These are phyloP conservation scores for Seminavis robusta DNA, from an alignment of 108 stramenopile genomes.

Conservation along the genomic window DNA sequence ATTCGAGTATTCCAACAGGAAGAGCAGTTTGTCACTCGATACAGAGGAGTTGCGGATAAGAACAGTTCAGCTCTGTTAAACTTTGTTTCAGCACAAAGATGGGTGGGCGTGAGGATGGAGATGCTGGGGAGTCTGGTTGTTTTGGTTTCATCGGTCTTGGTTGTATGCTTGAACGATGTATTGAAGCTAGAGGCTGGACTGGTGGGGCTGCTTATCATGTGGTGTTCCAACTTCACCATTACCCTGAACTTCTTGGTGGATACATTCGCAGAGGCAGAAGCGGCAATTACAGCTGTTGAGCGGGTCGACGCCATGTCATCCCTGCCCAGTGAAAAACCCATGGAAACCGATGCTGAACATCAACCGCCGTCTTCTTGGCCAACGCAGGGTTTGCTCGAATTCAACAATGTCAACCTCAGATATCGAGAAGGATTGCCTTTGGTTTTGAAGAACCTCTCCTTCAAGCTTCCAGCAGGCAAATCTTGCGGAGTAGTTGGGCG, in stretches of 20 bases:
- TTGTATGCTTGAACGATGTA: constrained; percentile 48
- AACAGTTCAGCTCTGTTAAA: constrained; percentile 66
- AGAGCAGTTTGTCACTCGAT: constrained; percentile 41
- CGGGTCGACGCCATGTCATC: constrained; percentile 61
- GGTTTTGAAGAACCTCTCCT: constrained; percentile 66
- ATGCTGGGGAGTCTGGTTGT: constrained; percentile 65
- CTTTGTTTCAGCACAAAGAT: constrained; percentile 70
- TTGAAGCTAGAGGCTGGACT: constrained; percentile 50
- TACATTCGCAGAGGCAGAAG: constrained; percentile 62
- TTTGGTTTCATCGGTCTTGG: constrained; percentile 44
- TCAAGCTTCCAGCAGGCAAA: constrained; percentile 55
- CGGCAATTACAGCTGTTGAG: constrained; percentile 73
- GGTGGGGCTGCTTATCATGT: constrained; percentile 66
- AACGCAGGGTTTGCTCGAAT: constrained; percentile 41
- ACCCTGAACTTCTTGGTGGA: constrained; percentile 67
- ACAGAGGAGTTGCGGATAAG: constrained; percentile 32
- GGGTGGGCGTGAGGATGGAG: constrained; percentile 82
- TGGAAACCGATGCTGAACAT: constrained; percentile 15
- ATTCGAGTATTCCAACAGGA: constrained; percentile 60
- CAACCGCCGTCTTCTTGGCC: constrained; percentile 46
- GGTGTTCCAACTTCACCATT: constrained; percentile 70
- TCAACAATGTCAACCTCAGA: constrained; percentile 54
- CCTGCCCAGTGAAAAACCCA: constrained; percentile 46
- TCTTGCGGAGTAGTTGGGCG: constrained; percentile 66
- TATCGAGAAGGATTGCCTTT: constrained; percentile 68